Evolutionary conservation across 1,284 basidiomycete species (phyloP).

Genomic region (Trametes sp.): DNA sequence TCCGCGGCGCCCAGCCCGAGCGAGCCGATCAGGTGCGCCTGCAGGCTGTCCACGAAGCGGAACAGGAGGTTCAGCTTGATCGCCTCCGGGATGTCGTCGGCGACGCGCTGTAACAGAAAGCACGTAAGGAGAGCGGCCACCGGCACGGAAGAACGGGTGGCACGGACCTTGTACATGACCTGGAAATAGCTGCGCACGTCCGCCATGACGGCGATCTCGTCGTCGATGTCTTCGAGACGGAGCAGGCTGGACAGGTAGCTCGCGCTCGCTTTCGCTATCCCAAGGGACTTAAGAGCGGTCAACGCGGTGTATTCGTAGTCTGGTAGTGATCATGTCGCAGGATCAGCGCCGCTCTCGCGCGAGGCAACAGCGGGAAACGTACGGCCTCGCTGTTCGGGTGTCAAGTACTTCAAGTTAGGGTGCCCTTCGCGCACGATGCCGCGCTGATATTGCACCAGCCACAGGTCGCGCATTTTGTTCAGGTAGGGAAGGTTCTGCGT

Average conservation of each 20-base stretch:
- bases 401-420: neutral
- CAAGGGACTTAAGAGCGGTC: constrained; percentile 11
- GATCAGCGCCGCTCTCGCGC: neutral
- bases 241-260: constrained; percentile 21
- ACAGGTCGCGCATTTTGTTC: constrained; percentile 22
- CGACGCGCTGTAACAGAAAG: constrained; percentile 51
- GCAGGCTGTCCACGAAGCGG: constrained; percentile 47
- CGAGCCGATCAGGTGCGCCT: constrained; percentile 48
- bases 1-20: constrained; percentile 37
- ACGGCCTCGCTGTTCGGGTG: neutral
- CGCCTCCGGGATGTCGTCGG: constrained; percentile 58
- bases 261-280: constrained; percentile 16
- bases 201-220: constrained; percentile 39
- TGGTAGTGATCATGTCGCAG: neutral
- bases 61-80: constrained; percentile 60
- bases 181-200: constrained; percentile 40
- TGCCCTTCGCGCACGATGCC: neutral
- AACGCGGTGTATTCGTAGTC: constrained; percentile 10
- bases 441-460: constrained; percentile 32
- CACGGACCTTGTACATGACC: constrained; percentile 38
- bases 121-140: neutral
- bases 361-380: neutral
- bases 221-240: constrained; percentile 26
- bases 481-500: constrained; percentile 46
- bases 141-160: neutral